Evolutionary conservation across 2,329 filamentous ascomycete genomes (phyloP).

Genomic region (Fusarium sarcochroum): DNA sequence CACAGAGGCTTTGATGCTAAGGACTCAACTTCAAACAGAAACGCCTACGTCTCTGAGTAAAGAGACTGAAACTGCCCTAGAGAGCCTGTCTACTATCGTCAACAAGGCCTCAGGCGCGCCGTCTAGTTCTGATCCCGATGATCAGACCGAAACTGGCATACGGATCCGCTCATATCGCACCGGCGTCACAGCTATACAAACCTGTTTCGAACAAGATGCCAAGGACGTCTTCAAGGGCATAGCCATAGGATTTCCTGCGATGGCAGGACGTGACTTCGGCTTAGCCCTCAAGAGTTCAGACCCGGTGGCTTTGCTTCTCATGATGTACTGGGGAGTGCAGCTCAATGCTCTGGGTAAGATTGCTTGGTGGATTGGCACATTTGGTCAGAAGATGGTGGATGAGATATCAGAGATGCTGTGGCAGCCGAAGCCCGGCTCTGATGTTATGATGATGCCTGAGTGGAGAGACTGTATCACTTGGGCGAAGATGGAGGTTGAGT

Average conservation of each 20-base stretch:
- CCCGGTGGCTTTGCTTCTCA: slow-evolving; percentile 54
- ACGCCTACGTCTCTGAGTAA: slow-evolving; percentile 2
- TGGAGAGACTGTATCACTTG: slow-evolving; percentile 41
- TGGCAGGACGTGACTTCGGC: slow-evolving; percentile 51
- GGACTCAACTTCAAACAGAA: slow-evolving; percentile 22
- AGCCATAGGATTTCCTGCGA: slow-evolving; percentile 50
- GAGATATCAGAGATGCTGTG: slow-evolving; percentile 39
- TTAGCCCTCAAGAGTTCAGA: slow-evolving; percentile 50
- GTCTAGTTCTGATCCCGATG: not conserved
- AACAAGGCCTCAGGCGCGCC: slow-evolving; percentile 29
- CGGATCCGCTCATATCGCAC: slow-evolving; percentile 28
- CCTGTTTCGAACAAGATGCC: slow-evolving; percentile 54
- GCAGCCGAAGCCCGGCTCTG: not conserved
- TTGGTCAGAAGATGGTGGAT: slow-evolving; percentile 42
- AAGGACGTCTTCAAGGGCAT: slow-evolving; percentile 51
- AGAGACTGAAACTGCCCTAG: slow-evolving; percentile 26
- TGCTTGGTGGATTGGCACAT: slow-evolving; percentile 46
- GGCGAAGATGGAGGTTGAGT: slow-evolving; percentile 40
- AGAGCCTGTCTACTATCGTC: slow-evolving; percentile 20
- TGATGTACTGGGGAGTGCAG: slow-evolving; percentile 57
- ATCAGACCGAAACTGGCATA: slow-evolving; percentile 3
- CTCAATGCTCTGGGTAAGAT: slow-evolving; percentile 44
- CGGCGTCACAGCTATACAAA: slow-evolving; percentile 51
- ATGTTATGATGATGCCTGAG: slow-evolving; percentile 16
- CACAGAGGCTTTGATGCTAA: slow-evolving; percentile 26